Conservation (phyloP, 202 grass and related monocot genomes). For the Zoysia matrella region DNA sequence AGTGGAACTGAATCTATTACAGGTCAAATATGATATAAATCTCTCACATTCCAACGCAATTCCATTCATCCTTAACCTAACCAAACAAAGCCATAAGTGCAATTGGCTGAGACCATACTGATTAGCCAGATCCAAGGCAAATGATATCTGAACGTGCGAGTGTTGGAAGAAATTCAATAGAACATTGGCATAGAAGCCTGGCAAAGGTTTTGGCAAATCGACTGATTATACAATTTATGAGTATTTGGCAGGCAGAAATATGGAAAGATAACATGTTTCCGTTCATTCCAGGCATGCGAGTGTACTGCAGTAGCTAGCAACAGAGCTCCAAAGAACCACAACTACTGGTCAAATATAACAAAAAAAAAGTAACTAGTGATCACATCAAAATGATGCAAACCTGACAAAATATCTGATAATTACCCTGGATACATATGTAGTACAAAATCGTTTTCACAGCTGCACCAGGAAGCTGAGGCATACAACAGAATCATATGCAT, state of each 20-base stretch:
- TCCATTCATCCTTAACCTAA: no score
- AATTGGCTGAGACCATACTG: no score
- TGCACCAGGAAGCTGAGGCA: conserved; percentile 5
- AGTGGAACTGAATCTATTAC: no score
- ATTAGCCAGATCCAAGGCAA: no score
- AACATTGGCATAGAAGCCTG: no score
- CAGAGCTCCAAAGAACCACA: neutral
- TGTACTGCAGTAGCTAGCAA: neutral
- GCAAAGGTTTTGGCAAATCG: no score
- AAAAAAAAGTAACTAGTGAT: neutral
- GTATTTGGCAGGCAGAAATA: neutral
- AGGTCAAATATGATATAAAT: no score
- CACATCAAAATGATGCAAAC: conserved; percentile 2
- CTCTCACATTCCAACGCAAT: no score
- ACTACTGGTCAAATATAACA: neutral
- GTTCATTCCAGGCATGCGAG: neutral
- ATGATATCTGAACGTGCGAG: no score
- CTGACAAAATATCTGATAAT: neutral
- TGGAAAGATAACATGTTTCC: neutral
- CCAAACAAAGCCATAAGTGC: no score
- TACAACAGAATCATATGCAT: neutral
- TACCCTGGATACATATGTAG: neutral
- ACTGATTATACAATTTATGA: no score
- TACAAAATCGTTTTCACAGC: conserved; percentile 22
- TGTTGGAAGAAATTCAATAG: no score